Evolutionary conservation across 108 stramenopile genomes (phyloP), one percentile per base, ranked within the genome.

Genomic region (Cyclotella sp.): DNA sequence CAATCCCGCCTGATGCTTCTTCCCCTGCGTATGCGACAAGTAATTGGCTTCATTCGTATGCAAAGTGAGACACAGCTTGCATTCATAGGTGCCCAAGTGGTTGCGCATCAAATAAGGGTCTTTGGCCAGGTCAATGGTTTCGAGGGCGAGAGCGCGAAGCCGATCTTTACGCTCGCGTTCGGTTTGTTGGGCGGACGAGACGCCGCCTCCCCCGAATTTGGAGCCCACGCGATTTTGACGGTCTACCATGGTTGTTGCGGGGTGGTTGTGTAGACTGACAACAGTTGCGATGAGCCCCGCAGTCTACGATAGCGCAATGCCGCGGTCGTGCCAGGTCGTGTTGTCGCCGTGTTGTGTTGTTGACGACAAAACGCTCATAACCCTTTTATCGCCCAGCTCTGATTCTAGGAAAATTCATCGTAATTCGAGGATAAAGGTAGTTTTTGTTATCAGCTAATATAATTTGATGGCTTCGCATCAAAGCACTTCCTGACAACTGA

Each of bases 41-140:
- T 99, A 99, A 77, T 98, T 98, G 57, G 97, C 98, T 84, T 98
- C 98, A 75, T 98, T 98, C 81, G 95, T 94, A 83, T 99, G 99
- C 27, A 99, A 73, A 6, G 99, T 99, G 27, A 98, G 87, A 85
- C 99, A 99, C 1, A 99, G 83, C 84, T 98, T 98, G 77, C 99
- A 99, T 85, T 99, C 98, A 79, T 98, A 98, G 9, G 92, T 97
- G 28, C 99, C 99, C 44, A 99, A 81, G 85, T 99, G 98, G 81
- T 99, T 99, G 19, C 97, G 84, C 93, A 99, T 94, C 68, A 99
- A 84, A 75, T 99, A 99, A 14, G 99, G 99, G 80, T 99, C 99
- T 85, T 99, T 99, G 76, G 97, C 97, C 29, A 99, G 78, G 83
- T 99, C 99, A 70, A 98, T 93, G 19, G 94, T 95, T 89, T 99